Evolutionary conservation across 176 grass and related monocot genomes (phyloP), one percentile per base, ranked within the genome.

Genomic region (Cenchrus purpureus): DNA sequence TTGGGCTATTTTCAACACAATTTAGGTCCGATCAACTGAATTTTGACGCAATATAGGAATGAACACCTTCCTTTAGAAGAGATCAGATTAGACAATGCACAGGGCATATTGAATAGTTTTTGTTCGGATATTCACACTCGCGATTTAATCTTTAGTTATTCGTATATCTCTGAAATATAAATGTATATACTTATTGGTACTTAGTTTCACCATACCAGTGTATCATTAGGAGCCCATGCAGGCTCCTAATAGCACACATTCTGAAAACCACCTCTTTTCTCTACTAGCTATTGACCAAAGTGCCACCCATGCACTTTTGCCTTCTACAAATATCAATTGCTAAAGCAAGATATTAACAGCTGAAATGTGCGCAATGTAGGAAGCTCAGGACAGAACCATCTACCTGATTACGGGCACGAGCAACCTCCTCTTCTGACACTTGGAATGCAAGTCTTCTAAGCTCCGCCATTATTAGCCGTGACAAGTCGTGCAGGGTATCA

Each of bases 371-470:
- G 64, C 79, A 83, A 81, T 42, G 50, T 37, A 68, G 53, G 17
- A 72, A 63, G 66, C 64, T 65, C 43, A 60, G 84, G 62, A 82
- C 17, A 20, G 54, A 88, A 82, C 12, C 28, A 89, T 74, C 10
- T 83, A 98, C 97, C 97, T 96, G 97, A 89, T 92, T 96, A 76
- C 90, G 81, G 67, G 97, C 97, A 71, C 91, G 89, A 54, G 67
- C 70, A 73, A 98, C 90, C 78, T 98, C 97, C 45, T 77, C 85
- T 87, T 98, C 93, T 70, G 93, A 92, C 59, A 98, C 97, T 87
- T 85, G 32, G 53, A 43, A 87, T 74, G 93, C 88, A 58, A 98
- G 90, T 84, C 97, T 94, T 88, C 84, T 95, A 75, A 95, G 82
- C 75, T 98, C 93, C 78, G 92, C 90, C 93, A 98, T 96, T 89